These are phyloP conservation scores for Phalaenopsis hybrid DNA, from an alignment of 116 monocot species.

Conservation along the genomic window DNA sequence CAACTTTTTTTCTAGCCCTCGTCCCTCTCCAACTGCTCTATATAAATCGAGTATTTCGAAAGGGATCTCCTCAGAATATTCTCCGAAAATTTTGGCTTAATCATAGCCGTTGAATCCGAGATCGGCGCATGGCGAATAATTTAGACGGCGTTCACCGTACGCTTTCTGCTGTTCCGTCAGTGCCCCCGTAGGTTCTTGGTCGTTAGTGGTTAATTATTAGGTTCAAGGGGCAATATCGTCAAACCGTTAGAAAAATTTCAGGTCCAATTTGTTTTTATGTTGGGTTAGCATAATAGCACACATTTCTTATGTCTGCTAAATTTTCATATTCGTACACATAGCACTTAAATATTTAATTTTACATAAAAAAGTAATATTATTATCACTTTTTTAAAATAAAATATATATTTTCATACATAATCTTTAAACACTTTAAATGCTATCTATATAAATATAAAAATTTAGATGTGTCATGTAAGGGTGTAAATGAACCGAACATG, in stretches of 20 bases:
- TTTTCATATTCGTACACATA: too few species aligned
- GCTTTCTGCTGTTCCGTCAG: not conserved
- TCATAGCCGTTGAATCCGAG: not conserved
- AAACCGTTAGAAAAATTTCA: not conserved
- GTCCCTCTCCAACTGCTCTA: not conserved
- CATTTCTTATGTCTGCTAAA: too few species aligned
- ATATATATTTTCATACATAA: too few species aligned
- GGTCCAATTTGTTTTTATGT: too few species aligned
- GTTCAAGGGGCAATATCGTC: not conserved
- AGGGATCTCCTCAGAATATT: conserved; percentile 1
- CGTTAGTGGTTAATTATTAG: not conserved
- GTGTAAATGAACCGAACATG: too few species aligned
- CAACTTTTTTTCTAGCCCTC: not conserved
- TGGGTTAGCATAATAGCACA: not conserved
- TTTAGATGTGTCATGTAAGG: too few species aligned
- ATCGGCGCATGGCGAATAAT: not conserved
- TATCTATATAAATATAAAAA: too few species aligned
- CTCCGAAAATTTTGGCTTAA: not conserved
- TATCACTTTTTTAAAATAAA: too few species aligned
- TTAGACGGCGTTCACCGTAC: not conserved
- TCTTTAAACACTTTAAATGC: too few species aligned
- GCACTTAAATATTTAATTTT: too few species aligned
- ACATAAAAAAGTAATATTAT: too few species aligned
- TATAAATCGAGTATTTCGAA: not conserved
- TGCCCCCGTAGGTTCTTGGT: not conserved